Percentiles rank a stretch among this genome's conserved stretches.
Conservation (phyloP, 1,139 yeast genomes). For the Saccharomycopsis phalli region DNA sequence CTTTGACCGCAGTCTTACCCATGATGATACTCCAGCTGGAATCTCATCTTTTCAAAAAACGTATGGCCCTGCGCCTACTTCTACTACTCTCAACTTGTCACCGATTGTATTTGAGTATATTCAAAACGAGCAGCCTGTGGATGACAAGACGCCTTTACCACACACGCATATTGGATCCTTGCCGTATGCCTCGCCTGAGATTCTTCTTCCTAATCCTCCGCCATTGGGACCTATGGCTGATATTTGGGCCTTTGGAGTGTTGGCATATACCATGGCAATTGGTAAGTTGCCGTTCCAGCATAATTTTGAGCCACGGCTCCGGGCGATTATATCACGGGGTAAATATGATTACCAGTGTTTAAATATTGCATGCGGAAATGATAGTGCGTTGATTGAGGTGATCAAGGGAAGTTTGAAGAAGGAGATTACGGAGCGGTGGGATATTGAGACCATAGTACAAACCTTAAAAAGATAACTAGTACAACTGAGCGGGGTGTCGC, state of each 20-base stretch:
- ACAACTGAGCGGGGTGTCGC: too few relatives aligned
- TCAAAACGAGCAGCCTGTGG: slow-evolving; percentile 20
- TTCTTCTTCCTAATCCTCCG: slow-evolving; percentile 57
- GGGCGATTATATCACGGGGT: slow-evolving; percentile 65
- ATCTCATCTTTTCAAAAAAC: slow-evolving; percentile 24
- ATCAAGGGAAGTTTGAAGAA: slow-evolving; percentile 47
- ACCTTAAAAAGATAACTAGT: slow-evolving; percentile 3
- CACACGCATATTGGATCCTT: slow-evolving; percentile 76
- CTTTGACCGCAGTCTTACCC: slow-evolving; percentile 24
- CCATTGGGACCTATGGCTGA: slow-evolving; percentile 71
- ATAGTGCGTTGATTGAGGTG: slow-evolving; percentile 33
- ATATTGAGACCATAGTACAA: slow-evolving; percentile 30
- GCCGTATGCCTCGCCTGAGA: slow-evolving; percentile 89
- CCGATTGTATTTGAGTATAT: slow-evolving; percentile 18
- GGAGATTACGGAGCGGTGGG: slow-evolving; percentile 44
- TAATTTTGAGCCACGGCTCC: slow-evolving; percentile 66
- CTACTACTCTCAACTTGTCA: slow-evolving; percentile 20
- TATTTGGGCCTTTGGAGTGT: slow-evolving; percentile 86
- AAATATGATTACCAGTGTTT: slow-evolving; percentile 44
- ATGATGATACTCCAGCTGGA: slow-evolving; percentile 28
- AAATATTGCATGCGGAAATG: slow-evolving; percentile 25
- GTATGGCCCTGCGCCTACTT: slow-evolving; percentile 28
- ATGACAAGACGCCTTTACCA: slow-evolving; percentile 30
- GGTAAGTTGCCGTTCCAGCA: slow-evolving; percentile 81
- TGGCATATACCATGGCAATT: slow-evolving; percentile 60